These are phyloP conservation scores for Suillus alpinus DNA, from an alignment of 768 basidiomycete species.

Conservation along the genomic window DNA sequence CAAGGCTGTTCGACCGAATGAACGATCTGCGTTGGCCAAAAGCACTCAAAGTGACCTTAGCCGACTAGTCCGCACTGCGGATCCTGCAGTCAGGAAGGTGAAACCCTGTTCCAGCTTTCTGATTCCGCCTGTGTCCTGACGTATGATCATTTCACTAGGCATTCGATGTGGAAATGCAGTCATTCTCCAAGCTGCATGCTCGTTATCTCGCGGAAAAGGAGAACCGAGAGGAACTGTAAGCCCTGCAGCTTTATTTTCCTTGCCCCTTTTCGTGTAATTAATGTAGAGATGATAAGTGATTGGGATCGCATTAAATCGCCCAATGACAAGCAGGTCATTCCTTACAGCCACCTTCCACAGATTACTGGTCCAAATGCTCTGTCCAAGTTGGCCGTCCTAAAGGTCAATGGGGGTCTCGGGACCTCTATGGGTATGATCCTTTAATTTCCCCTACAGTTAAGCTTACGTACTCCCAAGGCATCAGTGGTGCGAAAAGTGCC, in stretches of 20 bases:
- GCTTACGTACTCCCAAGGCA: constrained; percentile 42
- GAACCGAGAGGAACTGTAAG: constrained; percentile 82
- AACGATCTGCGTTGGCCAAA: constrained; percentile 34
- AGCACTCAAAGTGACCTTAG: constrained; percentile 68
- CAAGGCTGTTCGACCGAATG: constrained; percentile 48
- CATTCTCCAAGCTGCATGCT: constrained; percentile 94
- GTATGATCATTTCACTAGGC: constrained; percentile 41
- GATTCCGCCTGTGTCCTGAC: constrained; percentile 35
- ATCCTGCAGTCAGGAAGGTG: constrained; percentile 59
- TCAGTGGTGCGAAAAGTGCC: constrained; percentile 87
- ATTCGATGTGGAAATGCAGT: constrained; percentile 95
- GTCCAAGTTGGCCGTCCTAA: constrained; percentile 92
- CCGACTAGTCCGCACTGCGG: constrained; percentile 58
- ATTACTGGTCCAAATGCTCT: constrained; percentile 62
- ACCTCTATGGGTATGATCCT: constrained; percentile 76
- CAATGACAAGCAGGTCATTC: constrained; percentile 79
- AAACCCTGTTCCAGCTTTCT: constrained; percentile 8
- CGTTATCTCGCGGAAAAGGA: constrained; percentile 90
- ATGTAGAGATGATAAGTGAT: constrained; percentile 45
- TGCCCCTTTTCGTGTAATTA: constrained; percentile 9
- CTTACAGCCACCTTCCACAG: constrained; percentile 70
- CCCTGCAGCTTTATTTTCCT: constrained; percentile 12
- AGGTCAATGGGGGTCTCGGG: constrained; percentile 92
- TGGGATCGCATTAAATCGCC: constrained; percentile 92
- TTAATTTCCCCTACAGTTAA: not conserved